phyloP scores from a whole-genome alignment of 768 basidiomycete species.

The Tulasnella sp. region DNA sequence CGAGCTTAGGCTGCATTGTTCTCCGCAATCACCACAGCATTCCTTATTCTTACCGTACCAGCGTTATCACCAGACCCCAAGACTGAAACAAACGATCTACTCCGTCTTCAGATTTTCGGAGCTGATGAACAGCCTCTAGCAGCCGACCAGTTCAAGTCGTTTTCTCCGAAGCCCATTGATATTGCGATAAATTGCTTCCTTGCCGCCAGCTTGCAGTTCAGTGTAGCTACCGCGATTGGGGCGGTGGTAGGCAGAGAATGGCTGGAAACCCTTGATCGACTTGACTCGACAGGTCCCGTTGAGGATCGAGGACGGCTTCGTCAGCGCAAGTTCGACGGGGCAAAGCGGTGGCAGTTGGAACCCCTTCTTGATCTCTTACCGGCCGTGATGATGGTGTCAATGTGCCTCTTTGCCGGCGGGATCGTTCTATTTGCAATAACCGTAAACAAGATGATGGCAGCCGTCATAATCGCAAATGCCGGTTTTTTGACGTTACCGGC shows the following conservation, averaged over 20 bases:
- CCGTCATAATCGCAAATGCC: neutral
- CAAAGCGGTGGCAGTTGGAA: slow-evolving; percentile 1
- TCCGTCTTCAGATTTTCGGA: neutral
- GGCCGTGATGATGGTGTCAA: neutral
- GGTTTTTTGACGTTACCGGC: neutral
- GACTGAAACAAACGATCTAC: neutral
- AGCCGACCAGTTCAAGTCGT: neutral
- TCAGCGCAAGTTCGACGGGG: slow-evolving; percentile 19
- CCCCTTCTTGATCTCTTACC: neutral
- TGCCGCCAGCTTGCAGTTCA: slow-evolving; percentile 16
- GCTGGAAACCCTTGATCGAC: neutral
- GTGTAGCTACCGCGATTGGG: neutral
- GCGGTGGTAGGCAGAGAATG: slow-evolving; percentile 15
- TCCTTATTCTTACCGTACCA: neutral
- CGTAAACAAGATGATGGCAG: neutral
- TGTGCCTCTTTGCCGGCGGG: neutral
- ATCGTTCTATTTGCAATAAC: neutral
- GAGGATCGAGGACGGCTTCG: neutral
- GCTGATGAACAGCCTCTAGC: neutral
- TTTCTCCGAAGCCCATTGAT: neutral
- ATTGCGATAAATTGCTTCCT: slow-evolving; percentile 7
- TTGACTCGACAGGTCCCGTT: neutral
- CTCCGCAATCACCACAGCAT: slow-evolving; percentile 17
- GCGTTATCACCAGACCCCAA: neutral
- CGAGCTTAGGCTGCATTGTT: neutral